A percentile compares a stretch with the other conserved stretches of the same genome.
Evolutionary conservation across 2,329 filamentous ascomycete genomes (phyloP).

Genomic region (Trichoderma polysporum): DNA sequence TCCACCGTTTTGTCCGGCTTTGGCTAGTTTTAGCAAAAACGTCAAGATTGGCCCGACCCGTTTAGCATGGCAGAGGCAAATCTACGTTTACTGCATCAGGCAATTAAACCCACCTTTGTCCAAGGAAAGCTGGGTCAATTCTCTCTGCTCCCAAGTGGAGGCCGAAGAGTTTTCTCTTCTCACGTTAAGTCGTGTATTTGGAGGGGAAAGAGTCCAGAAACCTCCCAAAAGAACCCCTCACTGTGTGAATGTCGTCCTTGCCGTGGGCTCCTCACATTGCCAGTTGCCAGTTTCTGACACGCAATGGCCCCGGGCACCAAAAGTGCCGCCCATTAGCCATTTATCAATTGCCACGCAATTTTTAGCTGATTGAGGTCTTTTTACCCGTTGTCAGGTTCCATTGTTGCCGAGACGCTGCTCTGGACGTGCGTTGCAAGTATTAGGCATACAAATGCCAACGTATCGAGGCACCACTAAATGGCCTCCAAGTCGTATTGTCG

Average conservation of each 20-base stretch:
- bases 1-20: neutral
- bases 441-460: neutral
- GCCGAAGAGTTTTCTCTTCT: neutral
- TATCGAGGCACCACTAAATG: neutral
- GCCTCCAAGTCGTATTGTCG: neutral
- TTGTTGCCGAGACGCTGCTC: neutral
- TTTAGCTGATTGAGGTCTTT: neutral
- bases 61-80: neutral
- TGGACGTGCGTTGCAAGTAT: neutral
- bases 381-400: neutral
- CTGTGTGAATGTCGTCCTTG: neutral
- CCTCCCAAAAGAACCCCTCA: neutral
- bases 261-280: neutral
- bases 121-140: neutral
- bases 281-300: neutral
- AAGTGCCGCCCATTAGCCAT: neutral
- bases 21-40: neutral
- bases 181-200: neutral
- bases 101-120: neutral
- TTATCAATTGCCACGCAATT: neutral
- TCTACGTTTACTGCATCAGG: slow-evolving; percentile 2
- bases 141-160: neutral
- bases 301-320: neutral
- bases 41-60: neutral
- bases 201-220: neutral